Percentiles rank a stretch among this genome's conserved stretches.
Conservation (phyloP, 164 flowering plant species). For the Magnolia sinica region DNA sequence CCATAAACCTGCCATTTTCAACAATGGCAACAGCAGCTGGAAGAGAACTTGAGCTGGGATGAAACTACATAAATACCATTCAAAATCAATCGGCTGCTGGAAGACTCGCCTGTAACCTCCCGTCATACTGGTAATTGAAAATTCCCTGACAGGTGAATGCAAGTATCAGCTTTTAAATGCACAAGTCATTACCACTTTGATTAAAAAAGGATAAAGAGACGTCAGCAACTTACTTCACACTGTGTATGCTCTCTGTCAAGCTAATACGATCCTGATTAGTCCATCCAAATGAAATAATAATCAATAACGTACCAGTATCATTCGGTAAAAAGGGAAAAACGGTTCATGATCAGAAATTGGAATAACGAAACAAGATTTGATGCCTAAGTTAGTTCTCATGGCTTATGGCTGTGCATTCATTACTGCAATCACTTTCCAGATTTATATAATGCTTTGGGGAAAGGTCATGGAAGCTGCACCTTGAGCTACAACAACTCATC, state of each 20-base stretch:
- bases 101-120: slow-evolving; percentile 85
- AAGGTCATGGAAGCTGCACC: no score
- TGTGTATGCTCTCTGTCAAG: slow-evolving; percentile 67
- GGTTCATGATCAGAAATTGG: neutral
- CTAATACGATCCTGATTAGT: slow-evolving; percentile 58
- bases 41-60: neutral
- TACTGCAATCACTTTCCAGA: neutral
- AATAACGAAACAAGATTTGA: neutral
- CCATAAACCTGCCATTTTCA: neutral
- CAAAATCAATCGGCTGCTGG: slow-evolving; percentile 74
- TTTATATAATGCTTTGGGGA: neutral
- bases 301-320: slow-evolving; percentile 3
- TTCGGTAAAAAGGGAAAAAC: neutral
- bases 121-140: slow-evolving; percentile 78
- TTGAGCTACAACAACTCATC: no score
- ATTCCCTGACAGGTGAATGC: slow-evolving; percentile 51
- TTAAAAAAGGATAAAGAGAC: neutral
- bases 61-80: slow-evolving; percentile 46
- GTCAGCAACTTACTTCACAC: slow-evolving; percentile 52
- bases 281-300: slow-evolving; percentile 5
- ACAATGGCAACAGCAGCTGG: neutral
- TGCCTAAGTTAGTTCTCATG: neutral
- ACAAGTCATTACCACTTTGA: neutral
- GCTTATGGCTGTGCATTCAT: neutral
- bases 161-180: neutral